phyloP scores from a whole-genome alignment of 192 early-diverging fungal genomes.

The Entomortierella beljakovae region DNA sequence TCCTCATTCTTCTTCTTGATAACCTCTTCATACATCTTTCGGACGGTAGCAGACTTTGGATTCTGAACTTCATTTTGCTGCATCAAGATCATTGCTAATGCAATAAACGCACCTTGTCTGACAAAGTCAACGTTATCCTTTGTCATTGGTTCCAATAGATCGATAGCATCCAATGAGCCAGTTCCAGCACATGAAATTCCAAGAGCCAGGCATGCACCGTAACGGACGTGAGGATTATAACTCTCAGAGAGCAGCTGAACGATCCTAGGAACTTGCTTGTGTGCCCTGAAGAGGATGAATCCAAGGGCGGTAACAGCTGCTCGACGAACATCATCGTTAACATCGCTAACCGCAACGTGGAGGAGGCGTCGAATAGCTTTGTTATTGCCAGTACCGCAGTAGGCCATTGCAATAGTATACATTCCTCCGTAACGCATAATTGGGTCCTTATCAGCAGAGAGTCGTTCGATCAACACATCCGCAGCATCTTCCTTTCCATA shows the following conservation, averaged over 20 bases:
- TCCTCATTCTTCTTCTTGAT: constrained; percentile 95
- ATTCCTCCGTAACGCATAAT: constrained; percentile 97
- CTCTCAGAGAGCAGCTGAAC: constrained; percentile 98
- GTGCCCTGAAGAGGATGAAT: constrained; percentile 92
- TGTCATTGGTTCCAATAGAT: constrained; percentile 95
- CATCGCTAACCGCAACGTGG: constrained; percentile 98
- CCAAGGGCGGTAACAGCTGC: constrained; percentile 97
- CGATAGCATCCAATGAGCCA: constrained; percentile 90
- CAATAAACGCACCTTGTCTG: constrained; percentile 95
- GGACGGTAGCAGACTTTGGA: constrained; percentile 81
- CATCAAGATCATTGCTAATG: constrained; percentile 94
- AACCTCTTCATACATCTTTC: constrained; percentile 89
- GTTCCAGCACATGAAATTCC: constrained; percentile 99
- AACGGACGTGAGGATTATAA: constrained; percentile 99
- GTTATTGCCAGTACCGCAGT: constrained; percentile 98
- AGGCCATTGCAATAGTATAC: constrained; percentile 97
- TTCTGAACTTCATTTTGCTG: constrained; percentile 92
- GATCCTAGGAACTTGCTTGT: constrained; percentile 97
- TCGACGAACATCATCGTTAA: constrained; percentile 99
- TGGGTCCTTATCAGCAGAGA: constrained; percentile 93
- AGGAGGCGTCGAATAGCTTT: constrained; percentile 93
- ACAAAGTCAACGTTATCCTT: constrained; percentile 99
- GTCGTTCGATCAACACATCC: constrained; percentile 87
- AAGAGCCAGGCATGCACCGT: constrained; percentile 95
- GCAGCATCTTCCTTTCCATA: constrained; percentile 97